Evolutionary conservation across 495 filamentous ascomycete species (phyloP), one percentile per base, ranked within the genome.

Genomic region (Hypoxylon fuscum): DNA sequence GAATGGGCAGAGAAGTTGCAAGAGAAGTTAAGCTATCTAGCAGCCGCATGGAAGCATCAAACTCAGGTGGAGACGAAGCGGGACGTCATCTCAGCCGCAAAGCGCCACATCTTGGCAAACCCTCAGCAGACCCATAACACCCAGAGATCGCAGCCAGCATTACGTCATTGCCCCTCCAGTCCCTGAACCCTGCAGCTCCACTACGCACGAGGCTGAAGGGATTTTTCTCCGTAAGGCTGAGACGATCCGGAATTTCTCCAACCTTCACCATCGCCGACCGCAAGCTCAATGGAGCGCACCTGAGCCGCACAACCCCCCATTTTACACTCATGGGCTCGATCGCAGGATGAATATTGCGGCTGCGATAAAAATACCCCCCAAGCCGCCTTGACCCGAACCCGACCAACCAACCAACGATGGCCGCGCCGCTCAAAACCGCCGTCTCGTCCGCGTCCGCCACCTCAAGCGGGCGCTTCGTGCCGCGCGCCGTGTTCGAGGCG

Each of bases 401-500:
- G 11, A 17, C 12, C 17, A n/a, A 31, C n/a, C n/a, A n/a, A n/a
- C n/a, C 14, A 31, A 45, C 45, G 5, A 66, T 53, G 46, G 66
- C 72, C 20, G 55, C 50, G 40, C 23, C 41, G 18, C 55, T 71
- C 22, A 67, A 55, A 11, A 59, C 58, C 3, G 46, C 53, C n/a
- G 60, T 44, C n/a, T 40, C 58, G 2, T 29, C 40, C 25, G 21
- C 59, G n/a, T 27, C 17, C 22, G 21, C 20, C 6, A 32, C 17
- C 48, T 4, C 8, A 27, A 50, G 76, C 57, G 57, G 68, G n/a
- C n/a, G n/a, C 50, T 98, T 98, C 74, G 64, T 88, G 14, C 92
- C 96, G 1, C 91, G 95, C 53, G 70, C 74, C 35, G 72, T 77
- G 7, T 98, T 95, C 73, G 82, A 88, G 51, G 74, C 79, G 34